Evolutionary conservation across 768 basidiomycete species (phyloP).

Genomic region (Myochromella boudieri): DNA sequence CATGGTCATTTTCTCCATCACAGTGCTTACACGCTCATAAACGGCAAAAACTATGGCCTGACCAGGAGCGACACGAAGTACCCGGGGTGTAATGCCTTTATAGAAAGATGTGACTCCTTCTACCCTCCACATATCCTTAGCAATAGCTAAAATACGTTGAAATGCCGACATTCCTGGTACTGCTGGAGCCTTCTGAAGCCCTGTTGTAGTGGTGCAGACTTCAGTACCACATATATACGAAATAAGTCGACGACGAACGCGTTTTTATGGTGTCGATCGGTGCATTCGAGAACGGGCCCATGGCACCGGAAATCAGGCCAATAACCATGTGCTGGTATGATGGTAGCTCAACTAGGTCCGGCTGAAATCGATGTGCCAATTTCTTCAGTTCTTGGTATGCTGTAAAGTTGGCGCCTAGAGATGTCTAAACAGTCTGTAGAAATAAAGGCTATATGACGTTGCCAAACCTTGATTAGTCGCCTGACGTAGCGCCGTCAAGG

Average conservation of each 20-base stretch:
- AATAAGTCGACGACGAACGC: conserved; percentile 47
- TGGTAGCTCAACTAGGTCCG: conserved; percentile 76
- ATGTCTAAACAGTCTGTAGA: not conserved
- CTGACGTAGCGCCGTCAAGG: conserved; percentile 90
- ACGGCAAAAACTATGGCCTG: conserved; percentile 98
- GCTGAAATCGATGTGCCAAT: conserved; percentile 74
- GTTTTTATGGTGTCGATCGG: conserved; percentile 96
- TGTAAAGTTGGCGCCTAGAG: conserved; percentile 91
- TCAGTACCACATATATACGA: not conserved
- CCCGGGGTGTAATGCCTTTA: conserved; percentile 97
- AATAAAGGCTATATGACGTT: not conserved
- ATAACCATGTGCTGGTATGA: conserved; percentile 96
- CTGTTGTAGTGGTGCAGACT: conserved; percentile 32
- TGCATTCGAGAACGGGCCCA: conserved; percentile 98
- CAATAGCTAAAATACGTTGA: conserved; percentile 76
- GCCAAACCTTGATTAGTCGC: conserved; percentile 91
- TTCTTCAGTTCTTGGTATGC: conserved; percentile 97
- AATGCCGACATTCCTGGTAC: conserved; percentile 74
- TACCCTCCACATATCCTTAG: conserved; percentile 88
- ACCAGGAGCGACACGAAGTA: conserved; percentile 94
- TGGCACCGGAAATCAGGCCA: conserved; percentile 93
- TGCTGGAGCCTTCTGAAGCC: conserved; percentile 83
- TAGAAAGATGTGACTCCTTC: conserved; percentile 93
- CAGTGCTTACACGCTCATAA: conserved; percentile 81
- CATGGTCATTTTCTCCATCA: conserved; percentile 69